These are phyloP conservation scores for Digitaria exilis DNA, from an alignment of 202 grass and related monocot genomes.

Conservation along the genomic window DNA sequence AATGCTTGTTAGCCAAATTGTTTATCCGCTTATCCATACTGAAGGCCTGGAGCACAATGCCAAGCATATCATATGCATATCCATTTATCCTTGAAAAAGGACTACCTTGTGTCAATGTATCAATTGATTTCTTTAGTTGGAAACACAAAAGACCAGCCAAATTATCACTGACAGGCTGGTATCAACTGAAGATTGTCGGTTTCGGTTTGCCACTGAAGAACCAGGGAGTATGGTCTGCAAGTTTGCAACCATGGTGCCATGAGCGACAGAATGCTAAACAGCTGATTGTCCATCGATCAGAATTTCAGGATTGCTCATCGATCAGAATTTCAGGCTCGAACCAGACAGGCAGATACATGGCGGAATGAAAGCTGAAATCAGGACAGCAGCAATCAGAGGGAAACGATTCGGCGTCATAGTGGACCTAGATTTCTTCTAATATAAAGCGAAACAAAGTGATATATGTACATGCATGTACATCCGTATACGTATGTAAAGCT, in stretches of 20 bases:
- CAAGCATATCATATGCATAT: constrained; percentile 16
- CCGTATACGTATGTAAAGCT: constrained; percentile 12
- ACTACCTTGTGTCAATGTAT: not conserved
- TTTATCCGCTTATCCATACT: constrained; percentile 24
- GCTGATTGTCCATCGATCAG: not conserved
- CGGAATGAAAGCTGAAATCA: not conserved
- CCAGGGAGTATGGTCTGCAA: not conserved
- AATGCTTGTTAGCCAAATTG: constrained; percentile 15
- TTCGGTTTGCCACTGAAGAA: not conserved
- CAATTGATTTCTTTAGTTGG: not conserved
- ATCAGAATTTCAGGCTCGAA: not conserved
- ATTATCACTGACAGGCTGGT: not conserved
- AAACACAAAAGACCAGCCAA: not conserved
- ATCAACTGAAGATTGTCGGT: not conserved
- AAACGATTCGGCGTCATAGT: not conserved
- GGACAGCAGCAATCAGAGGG: not conserved
- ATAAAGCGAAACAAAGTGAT: not conserved
- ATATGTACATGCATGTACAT: not conserved
- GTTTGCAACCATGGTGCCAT: not conserved
- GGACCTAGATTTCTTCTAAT: not conserved
- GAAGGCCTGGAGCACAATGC: not conserved
- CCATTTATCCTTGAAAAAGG: constrained; percentile 21
- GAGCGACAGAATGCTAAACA: not conserved
- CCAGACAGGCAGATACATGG: not conserved
- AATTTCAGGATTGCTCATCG: not conserved